A percentile compares a stretch with the other conserved stretches of the same genome.
Evolutionary conservation across 2,329 filamentous ascomycete species (phyloP).

Genomic region (Calonectria naviculata): DNA sequence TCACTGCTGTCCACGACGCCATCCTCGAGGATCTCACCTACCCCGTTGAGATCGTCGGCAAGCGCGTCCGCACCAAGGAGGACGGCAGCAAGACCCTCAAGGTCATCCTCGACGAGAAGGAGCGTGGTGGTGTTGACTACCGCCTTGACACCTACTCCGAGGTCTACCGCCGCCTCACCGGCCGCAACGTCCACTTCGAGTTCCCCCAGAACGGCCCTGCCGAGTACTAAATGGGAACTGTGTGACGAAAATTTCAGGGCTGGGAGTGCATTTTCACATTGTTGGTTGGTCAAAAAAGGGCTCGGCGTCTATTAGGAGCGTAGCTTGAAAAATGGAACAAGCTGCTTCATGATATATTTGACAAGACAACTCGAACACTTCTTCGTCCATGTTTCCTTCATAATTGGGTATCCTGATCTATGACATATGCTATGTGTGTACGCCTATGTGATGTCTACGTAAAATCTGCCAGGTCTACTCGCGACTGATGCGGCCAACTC

Average conservation of each 20-base stretch:
- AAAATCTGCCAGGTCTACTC: slow-evolving; percentile 41
- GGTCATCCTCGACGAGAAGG: slow-evolving; percentile 99
- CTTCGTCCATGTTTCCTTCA: slow-evolving; percentile 41
- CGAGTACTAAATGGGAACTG: slow-evolving; percentile 77
- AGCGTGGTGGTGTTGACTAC: slow-evolving; percentile 99
- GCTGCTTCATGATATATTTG: slow-evolving; percentile 53
- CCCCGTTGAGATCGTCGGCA: slow-evolving; percentile 99
- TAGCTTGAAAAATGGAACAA: slow-evolving; percentile 62
- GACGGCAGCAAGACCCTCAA: slow-evolving; percentile 98
- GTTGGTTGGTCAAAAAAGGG: slow-evolving; percentile 56
- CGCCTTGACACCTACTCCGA: slow-evolving; percentile 99
- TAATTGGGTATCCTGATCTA: slow-evolving; percentile 55
- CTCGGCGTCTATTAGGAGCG: slow-evolving; percentile 60
- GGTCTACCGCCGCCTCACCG: slow-evolving; percentile 98
- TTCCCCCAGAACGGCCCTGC: slow-evolving; percentile 86
- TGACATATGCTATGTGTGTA: slow-evolving; percentile 28
- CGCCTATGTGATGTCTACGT: slow-evolving; percentile 20
- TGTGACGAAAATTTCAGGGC: slow-evolving; percentile 36
- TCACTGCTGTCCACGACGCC: slow-evolving; percentile 98
- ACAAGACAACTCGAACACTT: slow-evolving; percentile 46
- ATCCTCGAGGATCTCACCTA: slow-evolving; percentile 98
- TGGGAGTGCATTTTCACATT: slow-evolving; percentile 49
- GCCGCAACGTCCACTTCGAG: slow-evolving; percentile 97
- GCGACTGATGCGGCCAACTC: slow-evolving; percentile 81
- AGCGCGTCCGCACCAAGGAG: slow-evolving; percentile 98